These are phyloP conservation scores for Sphagnurus paluster DNA, from an alignment of 1,284 basidiomycete species.

Conservation along the genomic window DNA sequence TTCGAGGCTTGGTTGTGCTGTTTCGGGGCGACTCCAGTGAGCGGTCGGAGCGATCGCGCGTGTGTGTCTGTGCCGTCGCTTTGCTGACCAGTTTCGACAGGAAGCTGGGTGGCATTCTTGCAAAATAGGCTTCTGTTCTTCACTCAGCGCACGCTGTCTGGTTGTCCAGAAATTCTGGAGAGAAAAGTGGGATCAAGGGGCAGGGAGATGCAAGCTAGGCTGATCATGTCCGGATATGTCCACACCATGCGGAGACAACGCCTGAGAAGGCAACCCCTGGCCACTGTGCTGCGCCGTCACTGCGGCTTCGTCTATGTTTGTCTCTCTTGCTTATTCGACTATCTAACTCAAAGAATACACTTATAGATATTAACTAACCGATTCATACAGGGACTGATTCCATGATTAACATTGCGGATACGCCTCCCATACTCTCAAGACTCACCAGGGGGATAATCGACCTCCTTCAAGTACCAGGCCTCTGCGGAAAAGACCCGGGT, in stretches of 20 bases:
- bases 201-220: slow-evolving; percentile 9
- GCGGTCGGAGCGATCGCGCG: slow-evolving; percentile 28
- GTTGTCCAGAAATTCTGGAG: background rate
- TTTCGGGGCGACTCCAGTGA: slow-evolving; percentile 24
- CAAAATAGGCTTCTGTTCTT: slow-evolving; percentile 3
- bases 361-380: background rate
- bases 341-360: too few relatives aligned
- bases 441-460: slow-evolving; percentile 22
- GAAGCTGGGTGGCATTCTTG: slow-evolving; percentile 48
- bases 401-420: background rate
- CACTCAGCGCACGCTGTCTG: background rate
- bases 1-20: slow-evolving; percentile 25
- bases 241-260: too few relatives aligned
- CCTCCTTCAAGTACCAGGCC: slow-evolving; percentile 21
- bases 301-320: too few relatives aligned
- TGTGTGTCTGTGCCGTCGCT: slow-evolving; percentile 23
- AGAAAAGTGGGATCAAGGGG: background rate
- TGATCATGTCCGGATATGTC: too few relatives aligned
- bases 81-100: slow-evolving; percentile 50
- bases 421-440: background rate
- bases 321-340: too few relatives aligned
- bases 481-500: slow-evolving; percentile 11
- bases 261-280: too few relatives aligned
- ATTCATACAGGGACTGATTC: slow-evolving; percentile 12
- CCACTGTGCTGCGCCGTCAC: too few relatives aligned